phyloP scores from a whole-genome alignment of 1,139 yeast species.

The Suhomyces wounanorum region DNA sequence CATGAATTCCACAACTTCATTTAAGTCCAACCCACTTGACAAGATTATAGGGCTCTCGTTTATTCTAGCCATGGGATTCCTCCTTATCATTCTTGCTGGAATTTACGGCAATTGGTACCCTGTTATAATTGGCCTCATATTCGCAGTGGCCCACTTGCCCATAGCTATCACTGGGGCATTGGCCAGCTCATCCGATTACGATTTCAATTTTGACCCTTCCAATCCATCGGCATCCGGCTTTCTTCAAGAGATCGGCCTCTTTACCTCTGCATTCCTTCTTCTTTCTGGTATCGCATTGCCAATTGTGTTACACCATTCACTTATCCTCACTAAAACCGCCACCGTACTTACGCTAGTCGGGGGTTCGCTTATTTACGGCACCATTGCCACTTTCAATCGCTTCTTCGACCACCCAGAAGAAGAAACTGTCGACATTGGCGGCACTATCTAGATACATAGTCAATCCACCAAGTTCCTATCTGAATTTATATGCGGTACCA shows the following conservation, averaged over 20 bases:
- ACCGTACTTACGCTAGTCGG: conserved; percentile 66
- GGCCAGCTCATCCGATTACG: conserved; percentile 41
- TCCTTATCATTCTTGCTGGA: conserved; percentile 76
- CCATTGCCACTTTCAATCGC: conserved; percentile 70
- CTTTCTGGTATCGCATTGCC: conserved; percentile 71
- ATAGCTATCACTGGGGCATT: conserved; percentile 44
- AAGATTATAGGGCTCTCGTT: conserved; percentile 74
- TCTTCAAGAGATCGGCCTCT: conserved; percentile 63
- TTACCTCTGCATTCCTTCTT: conserved; percentile 65
- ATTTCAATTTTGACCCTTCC: conserved; percentile 47
- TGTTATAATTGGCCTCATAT: conserved; percentile 54
- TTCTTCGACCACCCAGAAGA: conserved; percentile 66
- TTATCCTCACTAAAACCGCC: conserved; percentile 59
- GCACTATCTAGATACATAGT: conserved; percentile 26
- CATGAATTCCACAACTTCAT: conserved; percentile 35
- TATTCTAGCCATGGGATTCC: conserved; percentile 75
- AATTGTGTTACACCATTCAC: conserved; percentile 63
- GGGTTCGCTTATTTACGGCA: conserved; percentile 68
- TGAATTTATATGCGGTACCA: not conserved
- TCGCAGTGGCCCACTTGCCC: conserved; percentile 70
- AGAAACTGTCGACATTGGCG: conserved; percentile 35
- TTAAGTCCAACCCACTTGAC: conserved; percentile 58
- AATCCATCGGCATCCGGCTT: conserved; percentile 33
- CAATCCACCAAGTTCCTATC: not conserved
- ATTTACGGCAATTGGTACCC: conserved; percentile 81